Evolutionary conservation across 2,329 filamentous ascomycete species (phyloP).

Genomic region (Rhexocercosporidium sp.): DNA sequence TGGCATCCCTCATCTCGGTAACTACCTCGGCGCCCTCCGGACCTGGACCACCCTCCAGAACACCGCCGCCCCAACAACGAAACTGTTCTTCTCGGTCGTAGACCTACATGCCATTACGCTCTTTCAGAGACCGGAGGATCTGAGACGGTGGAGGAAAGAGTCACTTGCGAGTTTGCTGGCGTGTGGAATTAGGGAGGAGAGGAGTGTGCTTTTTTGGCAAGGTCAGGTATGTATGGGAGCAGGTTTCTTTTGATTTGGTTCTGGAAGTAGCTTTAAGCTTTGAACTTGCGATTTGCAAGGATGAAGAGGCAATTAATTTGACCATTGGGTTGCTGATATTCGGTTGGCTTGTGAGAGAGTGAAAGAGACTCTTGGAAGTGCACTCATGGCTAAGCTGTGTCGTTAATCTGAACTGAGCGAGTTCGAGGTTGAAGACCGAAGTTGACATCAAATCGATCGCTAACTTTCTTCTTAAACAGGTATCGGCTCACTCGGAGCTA

Average conservation of each 20-base stretch:
- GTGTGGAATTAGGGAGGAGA: constrained; percentile 79
- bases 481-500: constrained; percentile 81
- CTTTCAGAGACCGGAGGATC: constrained; percentile 65
- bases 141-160: constrained; percentile 72
- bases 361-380: too few relatives aligned
- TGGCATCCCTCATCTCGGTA: constrained; percentile 90
- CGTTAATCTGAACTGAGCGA: background rate
- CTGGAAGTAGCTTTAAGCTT: background rate
- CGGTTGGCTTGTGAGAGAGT: too few relatives aligned
- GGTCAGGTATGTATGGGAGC: constrained; percentile 61
- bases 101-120: constrained; percentile 93
- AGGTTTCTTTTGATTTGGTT: background rate
- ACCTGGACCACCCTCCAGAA: constrained; percentile 87
- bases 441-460: background rate
- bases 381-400: background rate
- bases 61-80: constrained; percentile 58
- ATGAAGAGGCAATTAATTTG: background rate
- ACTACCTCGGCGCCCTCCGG: constrained; percentile 88
- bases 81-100: constrained; percentile 83
- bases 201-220: constrained; percentile 82
- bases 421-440: background rate
- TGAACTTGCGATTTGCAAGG: background rate
- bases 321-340: too few relatives aligned
- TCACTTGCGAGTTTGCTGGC: constrained; percentile 82
- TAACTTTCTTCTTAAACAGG: constrained; percentile 48